Percentiles rank a stretch among this genome's conserved stretches.
Evolutionary conservation across 2,329 filamentous ascomycete species (phyloP).

Genomic region (Aspergillus japonicus): DNA sequence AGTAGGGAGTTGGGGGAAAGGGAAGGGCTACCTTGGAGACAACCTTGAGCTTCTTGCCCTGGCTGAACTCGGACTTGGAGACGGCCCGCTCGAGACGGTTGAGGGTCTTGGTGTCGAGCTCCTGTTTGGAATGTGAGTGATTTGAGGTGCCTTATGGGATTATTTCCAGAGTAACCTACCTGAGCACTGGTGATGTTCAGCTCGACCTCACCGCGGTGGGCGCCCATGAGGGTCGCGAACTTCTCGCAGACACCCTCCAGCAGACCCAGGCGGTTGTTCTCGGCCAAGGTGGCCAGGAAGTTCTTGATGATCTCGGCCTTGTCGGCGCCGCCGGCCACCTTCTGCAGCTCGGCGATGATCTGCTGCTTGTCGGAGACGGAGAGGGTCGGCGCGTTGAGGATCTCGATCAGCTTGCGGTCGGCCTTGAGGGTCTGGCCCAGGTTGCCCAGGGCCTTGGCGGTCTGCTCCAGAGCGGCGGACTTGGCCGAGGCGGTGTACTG

Average conservation of each 20-base stretch:
- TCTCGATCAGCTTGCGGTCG: constrained; percentile 74
- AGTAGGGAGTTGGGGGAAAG: neutral
- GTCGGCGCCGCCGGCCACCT: constrained; percentile 69
- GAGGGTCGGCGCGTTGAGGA: constrained; percentile 81
- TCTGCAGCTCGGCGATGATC: constrained; percentile 84
- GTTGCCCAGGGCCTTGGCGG: constrained; percentile 72
- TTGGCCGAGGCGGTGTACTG: constrained; percentile 97
- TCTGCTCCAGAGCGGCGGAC: constrained; percentile 78
- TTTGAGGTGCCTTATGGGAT: no score
- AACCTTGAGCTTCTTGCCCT: constrained; percentile 98
- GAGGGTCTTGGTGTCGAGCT: constrained; percentile 84
- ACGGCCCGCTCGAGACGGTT: constrained; percentile 82
- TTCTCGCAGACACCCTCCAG: constrained; percentile 81
- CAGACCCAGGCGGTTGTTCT: constrained; percentile 91
- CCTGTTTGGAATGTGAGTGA: constrained; percentile 46
- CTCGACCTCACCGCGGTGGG: constrained; percentile 89
- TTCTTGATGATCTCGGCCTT: constrained; percentile 86
- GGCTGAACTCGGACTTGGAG: constrained; percentile 81
- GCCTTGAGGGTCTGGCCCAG: constrained; percentile 72
- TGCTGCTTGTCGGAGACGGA: constrained; percentile 74
- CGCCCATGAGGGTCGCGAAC: constrained; percentile 83
- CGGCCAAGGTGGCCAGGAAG: constrained; percentile 84
- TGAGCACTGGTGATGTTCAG: constrained; percentile 85
- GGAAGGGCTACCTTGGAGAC: constrained; percentile 69
- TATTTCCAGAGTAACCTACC: constrained; percentile 50